Evolutionary conservation across 345 rosid genomes (phyloP), one percentile per base, ranked within the genome.

Genomic region (Camelina laxa): DNA sequence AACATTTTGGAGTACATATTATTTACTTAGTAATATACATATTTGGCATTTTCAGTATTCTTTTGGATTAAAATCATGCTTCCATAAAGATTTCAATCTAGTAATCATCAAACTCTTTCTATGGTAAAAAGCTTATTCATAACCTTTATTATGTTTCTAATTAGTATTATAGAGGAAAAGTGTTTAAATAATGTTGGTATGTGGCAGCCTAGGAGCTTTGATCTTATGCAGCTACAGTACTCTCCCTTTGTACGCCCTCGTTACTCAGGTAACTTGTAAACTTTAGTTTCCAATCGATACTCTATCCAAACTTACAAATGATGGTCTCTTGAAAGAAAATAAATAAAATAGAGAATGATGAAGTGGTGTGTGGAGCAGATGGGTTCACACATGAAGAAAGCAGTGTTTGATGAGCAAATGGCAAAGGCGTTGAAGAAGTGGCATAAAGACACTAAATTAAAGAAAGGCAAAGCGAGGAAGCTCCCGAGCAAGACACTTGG

Each of bases 361-460:
- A 38, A 50, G 10, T 67, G 54, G 4, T 57, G 53, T 51, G 19
- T 57, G 45, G 64, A 62, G 63, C 17, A 68, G 80, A 77, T 95
- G 99, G 99, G 97, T 69, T 84, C 96, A 2, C 75, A 70, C 61
- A 90, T 92, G 99, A 95, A 95, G 86, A 95, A 65, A 81, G 82
- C 97, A 27, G 84, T 92, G 65, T 95, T 95, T 54, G 97, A 88
- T 66, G 98, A 95, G 31, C 99, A 95, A 73, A 92, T 90, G 21
- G 90, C 94, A 5, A 92, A 83, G 76, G 99, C 99, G n/a, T 85
- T 92, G 1, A 92, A 89, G 87, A 89, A 84, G 17, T 95, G 99
- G 99, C 99, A 79, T 67, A 84, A 73, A 87, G 89, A 84, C 33
- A 92, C 66, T 14, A 90, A 87, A 74, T 81, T 78, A 81, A 87